A percentile compares a stretch with the other conserved stretches of the same genome.
phyloP scores from a whole-genome alignment of 1,139 yeast species.

The Arxiozyma slooffiae region DNA sequence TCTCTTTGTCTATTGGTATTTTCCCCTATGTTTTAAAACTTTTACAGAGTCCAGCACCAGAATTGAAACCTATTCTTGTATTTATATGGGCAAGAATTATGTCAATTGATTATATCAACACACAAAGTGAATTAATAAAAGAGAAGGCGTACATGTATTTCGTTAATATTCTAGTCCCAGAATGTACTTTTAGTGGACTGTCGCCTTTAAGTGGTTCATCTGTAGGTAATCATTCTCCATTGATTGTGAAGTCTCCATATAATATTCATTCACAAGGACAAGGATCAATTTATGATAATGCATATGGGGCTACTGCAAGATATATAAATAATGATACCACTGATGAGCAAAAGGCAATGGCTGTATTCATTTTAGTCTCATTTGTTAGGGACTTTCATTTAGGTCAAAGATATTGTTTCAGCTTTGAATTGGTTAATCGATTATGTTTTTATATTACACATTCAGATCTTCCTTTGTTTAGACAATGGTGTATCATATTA shows the following conservation, averaged over 20 bases:
- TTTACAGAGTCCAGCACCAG: slow-evolving; percentile 91
- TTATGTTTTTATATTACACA: slow-evolving; percentile 57
- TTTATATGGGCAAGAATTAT: slow-evolving; percentile 96
- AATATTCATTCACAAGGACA: slow-evolving; percentile 3
- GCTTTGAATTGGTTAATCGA: slow-evolving; percentile 60
- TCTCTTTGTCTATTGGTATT: slow-evolving; percentile 87
- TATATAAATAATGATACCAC: slow-evolving; percentile 31
- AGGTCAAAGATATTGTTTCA: slow-evolving; percentile 74
- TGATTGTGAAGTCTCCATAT: slow-evolving; percentile 26
- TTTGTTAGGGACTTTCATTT: slow-evolving; percentile 71
- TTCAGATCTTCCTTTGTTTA: slow-evolving; percentile 71
- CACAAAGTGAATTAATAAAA: slow-evolving; percentile 85
- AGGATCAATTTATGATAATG: slow-evolving; percentile 13
- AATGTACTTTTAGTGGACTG: slow-evolving; percentile 32
- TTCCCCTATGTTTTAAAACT: slow-evolving; percentile 89
- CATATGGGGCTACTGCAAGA: slow-evolving; percentile 14
- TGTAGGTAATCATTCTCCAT: slow-evolving; percentile 15
- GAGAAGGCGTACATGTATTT: slow-evolving; percentile 89
- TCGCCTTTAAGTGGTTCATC: slow-evolving; percentile 26
- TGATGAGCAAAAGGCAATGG: slow-evolving; percentile 90
- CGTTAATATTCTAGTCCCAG: slow-evolving; percentile 57
- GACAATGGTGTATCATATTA: slow-evolving; percentile 86
- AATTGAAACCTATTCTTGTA: slow-evolving; percentile 83
- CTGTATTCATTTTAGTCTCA: slow-evolving; percentile 78
- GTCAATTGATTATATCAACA: slow-evolving; percentile 86